Evolutionary conservation across 2,329 filamentous ascomycete genomes (phyloP), one percentile per base, ranked within the genome.

Genomic region (Arthrinium phaeospermum): DNA sequence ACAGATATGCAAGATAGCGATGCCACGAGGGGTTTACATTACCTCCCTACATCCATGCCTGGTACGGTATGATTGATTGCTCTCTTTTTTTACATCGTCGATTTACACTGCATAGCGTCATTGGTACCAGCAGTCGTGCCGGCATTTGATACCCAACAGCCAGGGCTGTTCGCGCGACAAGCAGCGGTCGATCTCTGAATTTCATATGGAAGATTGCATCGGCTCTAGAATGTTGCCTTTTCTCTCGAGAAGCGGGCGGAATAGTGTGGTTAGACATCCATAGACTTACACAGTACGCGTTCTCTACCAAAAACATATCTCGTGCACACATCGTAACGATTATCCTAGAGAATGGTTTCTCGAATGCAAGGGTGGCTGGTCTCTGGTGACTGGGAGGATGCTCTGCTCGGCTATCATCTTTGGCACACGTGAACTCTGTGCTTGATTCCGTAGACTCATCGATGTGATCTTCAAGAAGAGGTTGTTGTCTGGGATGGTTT

Each of bases 131-230:
- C 34, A 64, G 57, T 41, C 19, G 41, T 41, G 22, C 34, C 57
- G 34, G 34, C 57, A 64, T 64, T 64, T 64, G 57, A 64, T 64
- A 64, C 57, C 57, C 57, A 64, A n/a, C 19, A 64, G 22, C 34
- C 53, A 34, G 16, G 53, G 27, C 30, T 61, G 14, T 12, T 53
- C 51, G 51, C 51, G 51, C 24, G 14, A 30, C 24, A 30, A 53
- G 24, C 24, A 53, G n/a, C 51, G 51, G 24, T 30, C 30, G 24
- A 8, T 53, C 24, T 27, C 24, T 53, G 51, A 16, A 30, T 30
- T 53, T 53, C 51, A 53, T 30, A 13, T 30, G 51, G 51, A 30
- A 53, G 24, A 53, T 61, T 37, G 30, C 53, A 61, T 61, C 30
- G 53, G 30, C 53, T 61, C 27, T 61, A 37, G 53, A 22, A 16